Base-by-base conservation (phyloP, 306 rosid genomes). In the Quercus agrifolia region DNA sequence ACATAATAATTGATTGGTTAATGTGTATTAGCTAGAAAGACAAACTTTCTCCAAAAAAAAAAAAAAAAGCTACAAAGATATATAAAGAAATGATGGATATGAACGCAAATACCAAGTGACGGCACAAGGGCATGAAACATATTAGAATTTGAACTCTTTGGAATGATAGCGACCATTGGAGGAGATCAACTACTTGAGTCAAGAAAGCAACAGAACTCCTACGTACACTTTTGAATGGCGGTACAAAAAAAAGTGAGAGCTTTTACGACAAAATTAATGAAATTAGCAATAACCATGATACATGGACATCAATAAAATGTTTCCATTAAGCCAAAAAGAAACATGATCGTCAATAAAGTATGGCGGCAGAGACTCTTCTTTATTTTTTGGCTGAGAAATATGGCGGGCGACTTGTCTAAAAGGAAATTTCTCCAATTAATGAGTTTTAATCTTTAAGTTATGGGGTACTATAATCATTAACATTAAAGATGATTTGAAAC, bases 151-250 rank as follows among this genome's bases (percentile, higher is more conserved):
- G 77, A 55, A 72, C n/a, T 62, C 54, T 25, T 62, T 35, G 4
- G 61, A 59, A 62, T 31, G 66, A 79, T 23, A 63, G 74, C 62
- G 20, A 2, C 56, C 20, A 49, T 49, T 49, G 15, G 4, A 49
- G 14, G 54, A 49, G 46, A 41, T 41, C 54, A 49, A 2, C 17
- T 49, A 49, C 54, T 49, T 56, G 46, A 33, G 86, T 79, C 82
- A 71, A 84, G 84, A 84, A 79, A 81, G 85, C 84, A 82, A 74
- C 28, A 11, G 68, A 61, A 63, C 66, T 79, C 78, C 79, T 27
- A 12, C 4, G 31, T 28, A 28, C 68, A 52, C 74, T 74, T 77
- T 79, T 18, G 66, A 73, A 56, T 23, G 80, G 49, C 46, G 67
- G 76, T 72, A 57, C 35, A 28, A 66, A 74, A 71, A 66, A 67